phyloP scores from a whole-genome alignment of 257 asterid genomes.

The Cruciata laevipes region DNA sequence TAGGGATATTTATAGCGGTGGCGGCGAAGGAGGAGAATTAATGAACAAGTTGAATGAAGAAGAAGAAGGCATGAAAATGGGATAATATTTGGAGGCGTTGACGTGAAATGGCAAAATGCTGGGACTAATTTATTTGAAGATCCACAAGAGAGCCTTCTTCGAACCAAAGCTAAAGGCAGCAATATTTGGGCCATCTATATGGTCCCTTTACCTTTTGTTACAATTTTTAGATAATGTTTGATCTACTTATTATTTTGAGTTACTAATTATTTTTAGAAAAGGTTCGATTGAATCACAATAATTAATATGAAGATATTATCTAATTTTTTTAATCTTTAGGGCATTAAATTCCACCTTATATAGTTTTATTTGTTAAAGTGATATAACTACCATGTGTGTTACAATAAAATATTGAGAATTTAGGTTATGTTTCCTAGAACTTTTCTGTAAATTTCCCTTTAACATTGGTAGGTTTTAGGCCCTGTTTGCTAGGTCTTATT shows the following conservation, averaged over 20 bases:
- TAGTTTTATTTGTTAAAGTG: no score
- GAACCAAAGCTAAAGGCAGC: conserved; percentile 4
- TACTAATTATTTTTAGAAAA: background rate
- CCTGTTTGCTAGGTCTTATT: no score
- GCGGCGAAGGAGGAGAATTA: background rate
- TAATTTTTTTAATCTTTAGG: no score
- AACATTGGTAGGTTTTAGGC: no score
- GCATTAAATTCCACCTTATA: no score
- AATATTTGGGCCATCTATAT: background rate
- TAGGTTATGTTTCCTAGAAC: no score
- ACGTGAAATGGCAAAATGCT: conserved; percentile 1
- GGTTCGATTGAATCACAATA: background rate
- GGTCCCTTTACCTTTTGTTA: conserved; percentile 1
- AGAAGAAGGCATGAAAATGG: background rate
- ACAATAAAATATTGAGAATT: no score
- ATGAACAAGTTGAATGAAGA: background rate
- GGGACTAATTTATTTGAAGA: background rate
- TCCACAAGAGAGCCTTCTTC: conserved; percentile 7
- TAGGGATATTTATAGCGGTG: conserved; percentile 21
- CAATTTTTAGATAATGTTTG: background rate
- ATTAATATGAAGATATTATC: no score
- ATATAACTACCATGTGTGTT: no score
- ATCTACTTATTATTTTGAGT: background rate
- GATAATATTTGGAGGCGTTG: background rate
- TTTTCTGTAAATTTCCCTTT: no score